phyloP scores from a whole-genome alignment of 805 yeast genomes.

The Yarrowia yakushimensis region DNA sequence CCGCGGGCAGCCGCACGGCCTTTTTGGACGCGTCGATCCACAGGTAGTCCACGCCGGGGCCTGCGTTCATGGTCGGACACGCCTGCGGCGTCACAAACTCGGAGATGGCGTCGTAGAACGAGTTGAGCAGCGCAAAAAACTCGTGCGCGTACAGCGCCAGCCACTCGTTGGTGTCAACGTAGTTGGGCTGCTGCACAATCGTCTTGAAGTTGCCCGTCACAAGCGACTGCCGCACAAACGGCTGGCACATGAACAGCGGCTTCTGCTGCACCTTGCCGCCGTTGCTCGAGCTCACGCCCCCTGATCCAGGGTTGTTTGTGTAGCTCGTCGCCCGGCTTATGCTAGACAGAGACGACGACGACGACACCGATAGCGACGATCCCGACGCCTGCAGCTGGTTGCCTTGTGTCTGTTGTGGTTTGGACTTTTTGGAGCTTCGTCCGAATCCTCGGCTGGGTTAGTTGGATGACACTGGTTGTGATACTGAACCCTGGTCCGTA shows the following conservation, averaged over 20 bases:
- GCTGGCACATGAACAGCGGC: constrained; percentile 83
- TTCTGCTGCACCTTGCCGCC: constrained; percentile 27
- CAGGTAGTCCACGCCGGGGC: constrained; percentile 82
- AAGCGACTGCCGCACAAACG: constrained; percentile 87
- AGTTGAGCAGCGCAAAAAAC: constrained; percentile 76
- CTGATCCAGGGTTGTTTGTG: constrained; percentile 25
- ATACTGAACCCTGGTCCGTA: too few relatives aligned
- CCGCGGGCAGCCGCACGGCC: constrained; percentile 83
- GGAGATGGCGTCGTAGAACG: constrained; percentile 83
- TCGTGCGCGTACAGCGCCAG: constrained; percentile 89
- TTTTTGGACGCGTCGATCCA: constrained; percentile 85
- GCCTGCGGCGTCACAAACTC: constrained; percentile 89
- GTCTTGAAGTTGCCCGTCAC: constrained; percentile 97
- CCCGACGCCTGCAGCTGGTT: constrained; percentile 36
- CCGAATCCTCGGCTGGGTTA: constrained; percentile 51
- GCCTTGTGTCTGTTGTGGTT: constrained; percentile 39
- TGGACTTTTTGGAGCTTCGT: constrained; percentile 50
- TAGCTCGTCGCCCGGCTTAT: constrained; percentile 29
- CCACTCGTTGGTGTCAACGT: constrained; percentile 95
- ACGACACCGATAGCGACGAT: constrained; percentile 28
- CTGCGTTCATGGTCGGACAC: constrained; percentile 94
- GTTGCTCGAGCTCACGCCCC: constrained; percentile 9
- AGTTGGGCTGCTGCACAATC: constrained; percentile 90
- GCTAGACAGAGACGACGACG: constrained; percentile 34
- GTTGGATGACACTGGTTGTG: too few relatives aligned